Evolutionary conservation across 2,329 filamentous ascomycete genomes (phyloP), one percentile per base, ranked within the genome.

Genomic region (Alternaria sp.): DNA sequence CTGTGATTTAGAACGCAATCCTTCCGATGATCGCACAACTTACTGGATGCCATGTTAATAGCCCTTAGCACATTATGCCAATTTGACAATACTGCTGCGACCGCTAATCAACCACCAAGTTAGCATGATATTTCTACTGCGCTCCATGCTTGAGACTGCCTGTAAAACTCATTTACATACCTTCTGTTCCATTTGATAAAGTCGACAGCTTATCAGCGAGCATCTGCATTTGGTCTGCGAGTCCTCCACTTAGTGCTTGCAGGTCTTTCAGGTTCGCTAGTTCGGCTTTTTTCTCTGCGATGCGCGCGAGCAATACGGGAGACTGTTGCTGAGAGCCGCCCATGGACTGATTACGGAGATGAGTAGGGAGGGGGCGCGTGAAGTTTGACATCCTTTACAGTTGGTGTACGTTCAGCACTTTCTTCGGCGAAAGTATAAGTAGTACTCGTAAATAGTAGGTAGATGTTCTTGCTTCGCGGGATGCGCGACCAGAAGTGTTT

Each of bases 1-100:
- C 20, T 25, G 49, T 12, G 38, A 28, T 59, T 72, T 60, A 74
- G 64, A 59, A 49, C n/a, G 41, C 22, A 34, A 5, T 52, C 11
- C 3, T 16, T 8, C 12, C 11, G 6, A 12, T 16, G 44, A 32
- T 36, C 40, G 40, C 11, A 32, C 7, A 28, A 81, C 88, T 74
- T 84, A 94, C 92, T 86, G 62, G 91, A 94, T 63, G 92, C 92
- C 91, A 95, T 94, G 74, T 91, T 91, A 73, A 96, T 94, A 43
- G 92, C 92, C 66, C 90, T 85, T 62, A 96, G 84, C 66, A 96
- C 92, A 70, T 92, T 94, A 78, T 94, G 90, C 92, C 92, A 96
- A 77, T 95, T 96, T 54, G 90, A 87, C 75, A 96, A 83, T 22
- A 96, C 92, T n/a, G 90, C 86, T 40, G 92, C 92, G 72, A 96